Percentiles rank a stretch among this genome's conserved stretches.
These are phyloP conservation scores for Penicillium chermesinum DNA, from an alignment of 495 filamentous ascomycete species.

Conservation along the genomic window DNA sequence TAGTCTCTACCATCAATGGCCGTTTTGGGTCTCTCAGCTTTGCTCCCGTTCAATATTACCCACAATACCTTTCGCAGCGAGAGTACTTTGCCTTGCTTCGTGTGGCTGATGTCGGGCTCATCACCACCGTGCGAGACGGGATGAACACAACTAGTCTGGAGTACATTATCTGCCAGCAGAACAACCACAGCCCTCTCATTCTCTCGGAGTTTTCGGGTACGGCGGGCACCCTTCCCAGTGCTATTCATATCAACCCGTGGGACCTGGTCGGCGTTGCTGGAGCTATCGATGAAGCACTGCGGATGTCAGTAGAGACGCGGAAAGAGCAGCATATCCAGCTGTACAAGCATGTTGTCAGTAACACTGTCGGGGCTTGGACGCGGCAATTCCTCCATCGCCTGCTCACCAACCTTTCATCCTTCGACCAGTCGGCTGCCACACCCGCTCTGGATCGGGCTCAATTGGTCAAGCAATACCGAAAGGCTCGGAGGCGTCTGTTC, in stretches of 20 bases:
- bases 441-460: conserved; percentile 70
- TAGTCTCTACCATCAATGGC: conserved; percentile 87
- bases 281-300: conserved; percentile 72
- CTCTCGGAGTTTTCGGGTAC: conserved; percentile 95
- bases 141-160: conserved; percentile 97
- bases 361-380: conserved; percentile 81
- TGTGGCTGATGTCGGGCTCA: conserved; percentile 80
- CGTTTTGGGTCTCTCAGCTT: conserved; percentile 78
- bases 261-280: conserved; percentile 75
- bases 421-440: conserved; percentile 68
- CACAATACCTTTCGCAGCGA: conserved; percentile 77
- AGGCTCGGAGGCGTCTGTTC: conserved; percentile 71
- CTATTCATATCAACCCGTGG: conserved; percentile 94
- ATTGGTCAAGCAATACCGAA: conserved; percentile 65
- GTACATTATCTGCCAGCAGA: conserved; percentile 86
- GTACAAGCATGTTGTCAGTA: conserved; percentile 75
- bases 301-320: conserved; percentile 61
- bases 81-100: conserved; percentile 91
- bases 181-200: conserved; percentile 77
- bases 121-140: conserved; percentile 87
- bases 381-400: conserved; percentile 68
- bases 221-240: conserved; percentile 74
- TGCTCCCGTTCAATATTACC: conserved; percentile 85
- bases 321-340: conserved; percentile 48
- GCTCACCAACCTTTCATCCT: conserved; percentile 69